phyloP scores from a whole-genome alignment of 164 flowering plant species.

The Buxus sempervirens region DNA sequence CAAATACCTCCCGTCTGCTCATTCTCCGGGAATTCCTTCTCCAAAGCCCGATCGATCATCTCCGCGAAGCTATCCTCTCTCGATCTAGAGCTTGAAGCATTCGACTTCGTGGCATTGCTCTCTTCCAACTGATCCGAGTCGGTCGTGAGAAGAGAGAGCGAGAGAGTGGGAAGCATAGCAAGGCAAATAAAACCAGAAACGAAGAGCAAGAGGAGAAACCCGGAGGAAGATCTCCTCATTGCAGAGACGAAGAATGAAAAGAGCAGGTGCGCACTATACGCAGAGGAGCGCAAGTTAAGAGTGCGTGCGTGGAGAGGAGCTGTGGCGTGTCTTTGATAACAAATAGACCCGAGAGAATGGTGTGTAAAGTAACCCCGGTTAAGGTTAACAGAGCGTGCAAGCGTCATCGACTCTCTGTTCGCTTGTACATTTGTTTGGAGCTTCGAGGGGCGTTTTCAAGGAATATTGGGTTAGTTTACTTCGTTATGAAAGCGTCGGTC shows the following conservation, averaged over 20 bases:
- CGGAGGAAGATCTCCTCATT: conserved; percentile 15
- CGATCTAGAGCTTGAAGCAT: conserved; percentile 23
- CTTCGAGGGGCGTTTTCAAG: too few relatives aligned
- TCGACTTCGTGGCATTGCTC: conserved; percentile 26
- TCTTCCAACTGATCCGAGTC: conserved; percentile 15
- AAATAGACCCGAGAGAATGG: background rate
- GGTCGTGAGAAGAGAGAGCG: conserved; percentile 1
- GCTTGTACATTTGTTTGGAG: background rate
- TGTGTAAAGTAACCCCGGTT: conserved; percentile 9
- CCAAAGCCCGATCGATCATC: conserved; percentile 76
- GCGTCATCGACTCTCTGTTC: background rate
- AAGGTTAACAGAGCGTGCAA: background rate
- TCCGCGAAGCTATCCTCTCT: conserved; percentile 67
- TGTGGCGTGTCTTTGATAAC: background rate
- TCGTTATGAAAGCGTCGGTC: too few relatives aligned
- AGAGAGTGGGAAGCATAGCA: background rate
- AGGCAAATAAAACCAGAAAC: conserved; percentile 4
- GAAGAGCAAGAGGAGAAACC: conserved; percentile 7
- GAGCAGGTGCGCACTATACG: conserved; percentile 6
- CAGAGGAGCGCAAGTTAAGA: conserved; percentile 7
- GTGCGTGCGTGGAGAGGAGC: conserved; percentile 2
- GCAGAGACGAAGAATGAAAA: conserved; percentile 7
- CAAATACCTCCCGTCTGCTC: conserved; percentile 60
- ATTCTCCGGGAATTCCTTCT: conserved; percentile 76
- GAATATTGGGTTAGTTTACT: too few relatives aligned